A percentile compares a stretch with the other conserved stretches of the same genome.
Conservation (phyloP, 371 early-diverging fungal species). For the Mortierella sp. region DNA sequence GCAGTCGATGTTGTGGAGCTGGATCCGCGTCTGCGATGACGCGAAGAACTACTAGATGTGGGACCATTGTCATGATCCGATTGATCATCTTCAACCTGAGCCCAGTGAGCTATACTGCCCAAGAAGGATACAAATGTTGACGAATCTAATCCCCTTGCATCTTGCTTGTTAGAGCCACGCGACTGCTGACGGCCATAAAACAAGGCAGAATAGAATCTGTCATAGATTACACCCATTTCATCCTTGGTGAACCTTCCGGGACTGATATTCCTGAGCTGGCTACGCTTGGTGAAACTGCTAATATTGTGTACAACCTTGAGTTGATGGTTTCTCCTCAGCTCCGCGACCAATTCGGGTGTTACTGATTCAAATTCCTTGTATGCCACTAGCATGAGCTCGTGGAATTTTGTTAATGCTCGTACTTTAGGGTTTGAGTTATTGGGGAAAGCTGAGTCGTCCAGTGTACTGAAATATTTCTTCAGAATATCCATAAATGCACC, state of each 20-base stretch:
- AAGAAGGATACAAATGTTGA: conserved; percentile 74
- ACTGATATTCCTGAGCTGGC: conserved; percentile 84
- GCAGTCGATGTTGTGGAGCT: conserved; percentile 45
- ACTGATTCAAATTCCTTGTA: conserved; percentile 92
- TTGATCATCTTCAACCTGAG: conserved; percentile 60
- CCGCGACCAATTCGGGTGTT: conserved; percentile 82
- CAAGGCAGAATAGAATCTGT: conserved; percentile 87
- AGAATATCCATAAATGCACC: conserved; percentile 89
- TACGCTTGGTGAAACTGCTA: conserved; percentile 93
- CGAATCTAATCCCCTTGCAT: conserved; percentile 68
- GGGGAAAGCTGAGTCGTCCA: conserved; percentile 78
- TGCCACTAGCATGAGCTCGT: conserved; percentile 91
- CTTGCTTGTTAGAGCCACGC: conserved; percentile 54
- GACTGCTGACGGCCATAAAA: conserved; percentile 74
- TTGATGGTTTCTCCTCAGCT: conserved; percentile 90
- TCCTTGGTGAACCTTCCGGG: conserved; percentile 86
- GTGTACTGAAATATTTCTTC: conserved; percentile 77
- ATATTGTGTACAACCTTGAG: conserved; percentile 96
- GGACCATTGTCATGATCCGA: conserved; percentile 25
- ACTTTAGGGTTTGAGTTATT: conserved; percentile 68
- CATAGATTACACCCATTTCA: conserved; percentile 88
- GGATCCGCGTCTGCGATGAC: conserved; percentile 50
- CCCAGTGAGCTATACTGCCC: conserved; percentile 68
- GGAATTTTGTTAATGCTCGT: conserved; percentile 84
- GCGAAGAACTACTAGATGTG: conserved; percentile 7